Percentiles rank a stretch among this genome's conserved stretches.
Conservation (phyloP, 305 asterid genomes). For the Fraxinus xanthoxyloides region DNA sequence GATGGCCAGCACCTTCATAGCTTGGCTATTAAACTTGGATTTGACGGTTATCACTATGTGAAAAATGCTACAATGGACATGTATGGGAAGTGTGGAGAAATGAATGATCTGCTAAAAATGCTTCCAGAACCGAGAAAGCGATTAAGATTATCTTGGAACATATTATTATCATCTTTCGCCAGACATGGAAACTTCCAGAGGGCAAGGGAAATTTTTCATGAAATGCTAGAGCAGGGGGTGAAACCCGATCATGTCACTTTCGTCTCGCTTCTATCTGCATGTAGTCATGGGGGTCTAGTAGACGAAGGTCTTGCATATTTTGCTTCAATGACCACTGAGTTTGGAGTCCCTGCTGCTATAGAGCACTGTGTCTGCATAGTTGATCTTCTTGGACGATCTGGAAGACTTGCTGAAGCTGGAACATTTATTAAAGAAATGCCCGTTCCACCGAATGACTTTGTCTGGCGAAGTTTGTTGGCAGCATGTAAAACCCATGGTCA, state of each 20-base stretch:
- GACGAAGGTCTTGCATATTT: conserved; percentile 74
- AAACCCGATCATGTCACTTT: conserved; percentile 77
- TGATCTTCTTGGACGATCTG: conserved; percentile 83
- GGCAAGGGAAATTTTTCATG: conserved; percentile 59
- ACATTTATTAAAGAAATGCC: conserved; percentile 64
- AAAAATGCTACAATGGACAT: conserved; percentile 70
- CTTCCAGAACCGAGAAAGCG: conserved; percentile 54
- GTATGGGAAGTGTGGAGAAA: conserved; percentile 90
- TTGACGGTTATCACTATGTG: conserved; percentile 48
- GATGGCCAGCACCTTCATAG: conserved; percentile 73
- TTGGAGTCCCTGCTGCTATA: conserved; percentile 62
- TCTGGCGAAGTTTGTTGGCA: conserved; percentile 74
- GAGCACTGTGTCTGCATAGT: conserved; percentile 83
- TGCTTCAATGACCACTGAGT: conserved; percentile 51
- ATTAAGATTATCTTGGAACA: conserved; percentile 70
- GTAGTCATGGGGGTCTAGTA: conserved; percentile 87
- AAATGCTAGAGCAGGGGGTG: conserved; percentile 57
- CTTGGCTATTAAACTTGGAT: conserved; percentile 68
- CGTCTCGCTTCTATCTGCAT: conserved; percentile 82
- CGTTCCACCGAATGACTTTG: conserved; percentile 66
- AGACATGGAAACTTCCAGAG: conserved; percentile 65
- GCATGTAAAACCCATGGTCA: conserved; percentile 70
- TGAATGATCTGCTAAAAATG: conserved; percentile 54
- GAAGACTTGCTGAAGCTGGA: conserved; percentile 72
- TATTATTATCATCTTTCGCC: conserved; percentile 64